Evolutionary conservation across 139 green algal species (phyloP), one percentile per base, ranked within the genome.

Genomic region (Chlamydomonas schloesseri): DNA sequence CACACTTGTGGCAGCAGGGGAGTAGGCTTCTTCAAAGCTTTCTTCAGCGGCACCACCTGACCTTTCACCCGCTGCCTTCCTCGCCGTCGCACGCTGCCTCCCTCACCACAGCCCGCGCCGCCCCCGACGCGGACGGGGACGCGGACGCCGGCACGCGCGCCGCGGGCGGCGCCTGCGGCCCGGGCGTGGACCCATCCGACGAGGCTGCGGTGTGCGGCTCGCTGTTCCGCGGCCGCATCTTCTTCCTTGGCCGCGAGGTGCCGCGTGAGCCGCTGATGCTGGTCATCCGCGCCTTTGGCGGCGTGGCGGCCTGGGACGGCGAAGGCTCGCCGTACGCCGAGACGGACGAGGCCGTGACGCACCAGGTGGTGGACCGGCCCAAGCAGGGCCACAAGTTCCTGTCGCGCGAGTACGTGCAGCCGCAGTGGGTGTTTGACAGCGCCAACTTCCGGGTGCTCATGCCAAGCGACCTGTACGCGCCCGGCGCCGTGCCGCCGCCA

Each of bases 351-450:
- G 58, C 76, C 78, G 98, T 99, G 87, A 99, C 97, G 0, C 97
- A 99, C 88, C 93, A 98, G 88, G 90, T 98, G 28, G 93, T 96
- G 28, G 95, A 97, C 90, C 88, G 96, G 71, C 94, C 95, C 24
- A 90, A 82, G 15, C 94, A 98, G 91, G 93, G 91, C 18, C 95
- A 97, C 90, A 83, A 85, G 42, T 93, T 93, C 87, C 87, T 98
- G 50, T 93, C 88, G 0, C 92, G 98, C 23, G 88, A 97, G 75
- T 99, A 99, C 82, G 94, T 99, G 46, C 96, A 99, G 91, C 98
- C 98, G 34, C 98, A 99, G 96, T 99, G 98, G 98, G 93, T 99
- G 55, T 96, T 98, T 73, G 98, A 99, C 95, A 93, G 84, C 64
- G 93, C 94, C 82, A 99, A 99, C 95, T 96, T 91, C 83, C 84